A percentile compares a stretch with the other conserved stretches of the same genome.
These are phyloP conservation scores for Pyrus bretschneideri DNA, from an alignment of 306 rosid species.

Conservation along the genomic window DNA sequence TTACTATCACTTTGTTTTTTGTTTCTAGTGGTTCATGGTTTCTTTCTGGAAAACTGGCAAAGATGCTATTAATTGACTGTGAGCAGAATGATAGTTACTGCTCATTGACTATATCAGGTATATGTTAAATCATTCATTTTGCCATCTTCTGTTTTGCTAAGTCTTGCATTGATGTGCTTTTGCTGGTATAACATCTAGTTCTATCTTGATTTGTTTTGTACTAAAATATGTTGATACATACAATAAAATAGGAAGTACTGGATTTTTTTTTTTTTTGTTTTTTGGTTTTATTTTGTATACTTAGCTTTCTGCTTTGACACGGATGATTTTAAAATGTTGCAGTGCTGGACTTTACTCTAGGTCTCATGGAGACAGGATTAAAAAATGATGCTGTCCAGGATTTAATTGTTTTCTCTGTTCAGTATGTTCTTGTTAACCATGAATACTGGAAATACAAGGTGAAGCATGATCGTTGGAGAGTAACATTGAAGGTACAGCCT, in stretches of 20 bases:
- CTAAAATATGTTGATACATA: neutral
- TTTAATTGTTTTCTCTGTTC: conserved; percentile 70
- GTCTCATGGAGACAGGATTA: conserved; percentile 73
- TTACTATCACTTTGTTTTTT: conserved; percentile 1
- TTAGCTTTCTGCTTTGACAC: conserved; percentile 6
- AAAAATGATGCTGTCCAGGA: conserved; percentile 74
- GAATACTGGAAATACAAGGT: conserved; percentile 80
- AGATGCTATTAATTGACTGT: conserved; percentile 72
- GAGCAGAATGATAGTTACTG: conserved; percentile 63
- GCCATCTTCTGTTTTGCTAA: conserved; percentile 3
- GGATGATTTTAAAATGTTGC: conserved; percentile 38
- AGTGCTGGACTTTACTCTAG: conserved; percentile 86
- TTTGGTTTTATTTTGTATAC: neutral
- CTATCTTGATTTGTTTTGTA: conserved; percentile 3
- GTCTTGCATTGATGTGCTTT: neutral
- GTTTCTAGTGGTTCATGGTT: conserved; percentile 72
- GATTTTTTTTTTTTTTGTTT: neutral
- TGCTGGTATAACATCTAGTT: neutral
- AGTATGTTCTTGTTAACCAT: conserved; percentile 78
- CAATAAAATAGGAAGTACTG: neutral
- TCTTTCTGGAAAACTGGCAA: conserved; percentile 75
- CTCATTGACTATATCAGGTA: conserved; percentile 72
- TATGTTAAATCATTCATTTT: conserved; percentile 4
- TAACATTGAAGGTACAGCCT: conserved; percentile 70
- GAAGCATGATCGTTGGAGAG: conserved; percentile 74